Evolutionary conservation across 768 basidiomycete genomes (phyloP).

Genomic region (Neoboletus subvelutipes): DNA sequence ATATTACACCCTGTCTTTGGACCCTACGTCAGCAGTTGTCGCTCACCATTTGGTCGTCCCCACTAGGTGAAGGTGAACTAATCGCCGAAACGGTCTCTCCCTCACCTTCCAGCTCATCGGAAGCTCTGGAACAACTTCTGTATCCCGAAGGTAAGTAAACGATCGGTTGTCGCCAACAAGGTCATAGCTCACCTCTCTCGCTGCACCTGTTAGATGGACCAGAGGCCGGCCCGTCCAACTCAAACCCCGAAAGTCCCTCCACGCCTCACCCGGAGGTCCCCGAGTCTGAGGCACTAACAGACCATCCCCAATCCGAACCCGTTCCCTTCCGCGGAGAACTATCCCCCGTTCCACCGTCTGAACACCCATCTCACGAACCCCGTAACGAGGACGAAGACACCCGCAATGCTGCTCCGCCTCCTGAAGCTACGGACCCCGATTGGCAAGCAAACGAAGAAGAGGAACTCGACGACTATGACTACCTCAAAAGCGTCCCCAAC

Average conservation of each 20-base stretch:
- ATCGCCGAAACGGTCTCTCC: not conserved
- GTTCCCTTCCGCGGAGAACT: not conserved
- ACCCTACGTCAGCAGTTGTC: not conserved
- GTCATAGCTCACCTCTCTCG: not conserved
- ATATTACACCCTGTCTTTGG: not conserved
- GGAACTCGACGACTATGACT: not conserved
- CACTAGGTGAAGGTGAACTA: conserved; percentile 6
- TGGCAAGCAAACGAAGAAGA: conserved; percentile 6
- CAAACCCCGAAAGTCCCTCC: not conserved
- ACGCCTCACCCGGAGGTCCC: not conserved
- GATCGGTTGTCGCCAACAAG: not conserved
- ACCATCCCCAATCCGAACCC: not conserved
- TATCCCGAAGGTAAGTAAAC: conserved; percentile 7
- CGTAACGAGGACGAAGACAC: not conserved
- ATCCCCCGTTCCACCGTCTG: not conserved
- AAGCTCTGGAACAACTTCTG: conserved; percentile 12
- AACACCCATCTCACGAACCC: not conserved
- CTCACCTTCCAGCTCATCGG: conserved; percentile 9
- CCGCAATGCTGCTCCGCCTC: not conserved
- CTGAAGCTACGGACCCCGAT: not conserved
- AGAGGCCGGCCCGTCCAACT: not conserved
- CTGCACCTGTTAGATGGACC: conserved; percentile 8
- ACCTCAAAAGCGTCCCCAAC: conserved; percentile 17
- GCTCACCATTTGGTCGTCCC: not conserved
- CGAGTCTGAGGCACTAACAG: not conserved